Evolutionary conservation across 306 rosid genomes (phyloP).

Genomic region (Malus fusca): DNA sequence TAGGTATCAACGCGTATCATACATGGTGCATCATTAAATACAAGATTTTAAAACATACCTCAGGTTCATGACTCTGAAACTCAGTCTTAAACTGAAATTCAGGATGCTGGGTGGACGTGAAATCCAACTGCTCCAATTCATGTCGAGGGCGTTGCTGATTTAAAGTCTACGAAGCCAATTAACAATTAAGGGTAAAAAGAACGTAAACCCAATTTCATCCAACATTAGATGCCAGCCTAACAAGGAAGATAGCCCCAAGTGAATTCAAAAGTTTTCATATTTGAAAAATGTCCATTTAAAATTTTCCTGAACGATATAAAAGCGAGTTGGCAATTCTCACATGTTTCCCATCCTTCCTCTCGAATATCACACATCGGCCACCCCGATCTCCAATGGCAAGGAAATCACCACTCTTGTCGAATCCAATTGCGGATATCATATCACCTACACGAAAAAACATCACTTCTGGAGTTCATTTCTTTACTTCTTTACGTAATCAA

Average conservation of each 20-base stretch:
- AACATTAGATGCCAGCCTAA: conserved; percentile 25
- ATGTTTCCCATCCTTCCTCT: conserved; percentile 36
- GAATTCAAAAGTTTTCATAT: conserved; percentile 6
- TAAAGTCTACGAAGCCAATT: conserved; percentile 34
- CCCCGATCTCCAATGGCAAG: conserved; percentile 75
- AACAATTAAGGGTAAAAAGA: conserved; percentile 5
- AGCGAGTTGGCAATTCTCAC: conserved; percentile 34
- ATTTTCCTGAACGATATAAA: not conserved
- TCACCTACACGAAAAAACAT: conserved; percentile 35
- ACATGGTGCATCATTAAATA: not conserved
- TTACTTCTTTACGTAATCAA: not conserved
- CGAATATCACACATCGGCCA: conserved; percentile 61
- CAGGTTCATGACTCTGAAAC: conserved; percentile 68
- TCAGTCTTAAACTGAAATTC: conserved; percentile 46
- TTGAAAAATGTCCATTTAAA: not conserved
- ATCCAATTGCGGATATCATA: conserved; percentile 41
- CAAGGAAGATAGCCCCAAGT: conserved; percentile 13
- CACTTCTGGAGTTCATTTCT: not conserved
- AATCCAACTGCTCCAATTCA: conserved; percentile 50
- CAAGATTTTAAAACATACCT: conserved; percentile 25
- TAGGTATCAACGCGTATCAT: not conserved
- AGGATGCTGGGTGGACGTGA: conserved; percentile 25
- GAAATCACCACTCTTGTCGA: conserved; percentile 58
- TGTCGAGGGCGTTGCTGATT: conserved; percentile 19
- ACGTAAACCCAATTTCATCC: conserved; percentile 23